These are phyloP conservation scores for Coemansia sp. DNA, from an alignment of 371 early-diverging fungal species.

Conservation along the genomic window DNA sequence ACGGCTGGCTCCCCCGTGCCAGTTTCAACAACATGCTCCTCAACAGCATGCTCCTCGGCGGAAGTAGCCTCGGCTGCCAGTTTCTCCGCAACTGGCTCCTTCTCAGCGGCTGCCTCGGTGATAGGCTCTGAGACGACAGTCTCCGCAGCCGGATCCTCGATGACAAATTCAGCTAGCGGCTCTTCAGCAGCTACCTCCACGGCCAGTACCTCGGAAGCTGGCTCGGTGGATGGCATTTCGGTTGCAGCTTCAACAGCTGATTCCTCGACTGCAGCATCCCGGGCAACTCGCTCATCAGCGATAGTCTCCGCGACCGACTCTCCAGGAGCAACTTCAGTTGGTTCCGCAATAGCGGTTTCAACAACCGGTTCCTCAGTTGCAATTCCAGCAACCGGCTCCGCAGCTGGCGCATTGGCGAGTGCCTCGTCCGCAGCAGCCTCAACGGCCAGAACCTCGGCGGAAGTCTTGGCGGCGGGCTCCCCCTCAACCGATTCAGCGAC, in stretches of 20 bases:
- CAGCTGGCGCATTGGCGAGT: too few species aligned
- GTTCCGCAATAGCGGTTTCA: not conserved
- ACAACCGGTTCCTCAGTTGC: too few species aligned
- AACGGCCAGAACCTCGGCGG: too few species aligned
- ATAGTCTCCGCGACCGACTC: not conserved
- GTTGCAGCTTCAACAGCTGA: not conserved
- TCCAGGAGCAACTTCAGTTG: not conserved
- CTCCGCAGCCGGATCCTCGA: not conserved
- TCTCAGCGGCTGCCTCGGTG: not conserved
- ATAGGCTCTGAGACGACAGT: too few species aligned
- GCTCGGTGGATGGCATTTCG: not conserved
- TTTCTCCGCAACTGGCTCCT: not conserved
- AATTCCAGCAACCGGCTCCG: too few species aligned
- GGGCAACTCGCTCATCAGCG: not conserved
- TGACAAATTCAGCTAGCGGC: not conserved
- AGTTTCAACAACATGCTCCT: not conserved
- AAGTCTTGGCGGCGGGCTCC: not conserved
- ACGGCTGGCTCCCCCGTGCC: not conserved
- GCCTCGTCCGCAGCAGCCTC: too few species aligned
- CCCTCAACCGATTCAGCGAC: not conserved
- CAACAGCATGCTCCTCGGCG: not conserved
- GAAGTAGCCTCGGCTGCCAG: not conserved
- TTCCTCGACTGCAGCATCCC: not conserved
- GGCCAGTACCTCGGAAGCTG: not conserved
- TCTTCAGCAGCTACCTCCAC: not conserved